A percentile compares a stretch with the other conserved stretches of the same genome.
phyloP scores from a whole-genome alignment of 2,329 filamentous ascomycete species.

The Fusarium sp. region DNA sequence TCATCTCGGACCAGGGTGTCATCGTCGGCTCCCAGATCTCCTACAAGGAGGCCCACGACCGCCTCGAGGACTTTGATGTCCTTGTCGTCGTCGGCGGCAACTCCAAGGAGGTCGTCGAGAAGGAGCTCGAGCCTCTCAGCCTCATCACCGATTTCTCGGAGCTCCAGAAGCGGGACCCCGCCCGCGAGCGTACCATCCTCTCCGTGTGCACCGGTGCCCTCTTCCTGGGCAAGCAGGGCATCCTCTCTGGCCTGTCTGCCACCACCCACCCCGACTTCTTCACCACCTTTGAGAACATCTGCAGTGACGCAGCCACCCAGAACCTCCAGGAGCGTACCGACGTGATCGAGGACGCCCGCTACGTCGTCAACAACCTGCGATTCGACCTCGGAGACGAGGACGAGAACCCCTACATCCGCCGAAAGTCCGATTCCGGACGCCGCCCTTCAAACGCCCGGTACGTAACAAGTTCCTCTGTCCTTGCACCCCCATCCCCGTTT shows the following conservation, averaged over 20 bases:
- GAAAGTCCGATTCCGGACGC: conserved; percentile 74
- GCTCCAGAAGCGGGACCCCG: conserved; percentile 82
- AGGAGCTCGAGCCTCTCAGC: conserved; percentile 74
- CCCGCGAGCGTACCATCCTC: conserved; percentile 83
- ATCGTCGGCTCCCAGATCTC: conserved; percentile 79
- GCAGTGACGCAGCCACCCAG: conserved; percentile 77
- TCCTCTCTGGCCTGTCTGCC: conserved; percentile 82
- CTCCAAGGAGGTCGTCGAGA: conserved; percentile 71
- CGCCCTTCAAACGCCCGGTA: conserved; percentile 72
- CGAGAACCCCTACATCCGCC: conserved; percentile 85
- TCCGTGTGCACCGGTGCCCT: conserved; percentile 84
- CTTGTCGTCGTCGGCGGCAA: conserved; percentile 82
- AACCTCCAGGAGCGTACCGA: conserved; percentile 83
- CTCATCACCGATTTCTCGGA: conserved; percentile 83
- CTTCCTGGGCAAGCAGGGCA: conserved; percentile 80
- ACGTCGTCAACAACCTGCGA: conserved; percentile 91
- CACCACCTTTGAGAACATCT: conserved; percentile 84
- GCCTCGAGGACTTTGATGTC: conserved; percentile 81
- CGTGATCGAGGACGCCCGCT: conserved; percentile 82
- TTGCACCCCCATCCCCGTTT: conserved; percentile 3
- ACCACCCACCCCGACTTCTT: conserved; percentile 86
- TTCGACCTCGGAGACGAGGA: conserved; percentile 86
- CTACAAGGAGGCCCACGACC: conserved; percentile 82
- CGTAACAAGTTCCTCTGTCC: conserved; percentile 45
- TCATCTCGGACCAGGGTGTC: conserved; percentile 72